Evolutionary conservation across 148 eudicot genomes (phyloP).

Genomic region (Diospyros lotus): DNA sequence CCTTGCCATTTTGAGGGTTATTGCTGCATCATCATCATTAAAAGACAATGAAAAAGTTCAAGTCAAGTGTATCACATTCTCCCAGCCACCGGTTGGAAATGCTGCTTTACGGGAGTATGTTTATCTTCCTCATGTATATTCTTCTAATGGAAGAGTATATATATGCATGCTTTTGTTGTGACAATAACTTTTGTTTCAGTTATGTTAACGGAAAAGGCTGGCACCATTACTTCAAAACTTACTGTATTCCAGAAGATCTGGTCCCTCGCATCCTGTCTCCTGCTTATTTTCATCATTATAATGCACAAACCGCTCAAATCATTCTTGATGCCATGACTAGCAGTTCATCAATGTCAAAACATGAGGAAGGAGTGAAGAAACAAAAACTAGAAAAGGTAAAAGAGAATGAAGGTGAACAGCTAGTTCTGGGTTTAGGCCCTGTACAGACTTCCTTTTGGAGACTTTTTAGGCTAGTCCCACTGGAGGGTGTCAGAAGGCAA

Average conservation of each 20-base stretch:
- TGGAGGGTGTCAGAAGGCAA: constrained; percentile 71
- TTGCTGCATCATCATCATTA: constrained; percentile 55
- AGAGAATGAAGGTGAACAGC: constrained; percentile 66
- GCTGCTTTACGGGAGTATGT: constrained; percentile 94
- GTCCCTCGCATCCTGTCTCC: constrained; percentile 94
- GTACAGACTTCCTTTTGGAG: constrained; percentile 93
- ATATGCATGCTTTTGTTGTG: background rate
- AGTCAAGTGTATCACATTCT: constrained; percentile 95
- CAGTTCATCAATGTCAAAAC: constrained; percentile 24
- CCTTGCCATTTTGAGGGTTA: constrained; percentile 88
- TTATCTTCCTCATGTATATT: constrained; percentile 7
- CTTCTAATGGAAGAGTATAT: background rate
- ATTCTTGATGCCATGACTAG: constrained; percentile 32
- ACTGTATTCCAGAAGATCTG: constrained; percentile 96
- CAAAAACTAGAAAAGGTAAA: constrained; percentile 43
- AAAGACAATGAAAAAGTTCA: constrained; percentile 74
- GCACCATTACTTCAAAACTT: constrained; percentile 90
- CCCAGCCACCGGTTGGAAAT: constrained; percentile 99
- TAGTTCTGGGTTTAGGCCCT: constrained; percentile 94
- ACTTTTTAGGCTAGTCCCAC: constrained; percentile 85
- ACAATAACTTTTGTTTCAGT: constrained; percentile 36
- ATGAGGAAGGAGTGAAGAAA: constrained; percentile 33
- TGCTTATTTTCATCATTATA: constrained; percentile 97
- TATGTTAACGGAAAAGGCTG: constrained; percentile 91
- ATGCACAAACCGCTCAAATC: constrained; percentile 35